These are phyloP conservation scores for Coniochaeta pulveracea DNA, from an alignment of 2,329 filamentous ascomycete genomes.

Conservation along the genomic window DNA sequence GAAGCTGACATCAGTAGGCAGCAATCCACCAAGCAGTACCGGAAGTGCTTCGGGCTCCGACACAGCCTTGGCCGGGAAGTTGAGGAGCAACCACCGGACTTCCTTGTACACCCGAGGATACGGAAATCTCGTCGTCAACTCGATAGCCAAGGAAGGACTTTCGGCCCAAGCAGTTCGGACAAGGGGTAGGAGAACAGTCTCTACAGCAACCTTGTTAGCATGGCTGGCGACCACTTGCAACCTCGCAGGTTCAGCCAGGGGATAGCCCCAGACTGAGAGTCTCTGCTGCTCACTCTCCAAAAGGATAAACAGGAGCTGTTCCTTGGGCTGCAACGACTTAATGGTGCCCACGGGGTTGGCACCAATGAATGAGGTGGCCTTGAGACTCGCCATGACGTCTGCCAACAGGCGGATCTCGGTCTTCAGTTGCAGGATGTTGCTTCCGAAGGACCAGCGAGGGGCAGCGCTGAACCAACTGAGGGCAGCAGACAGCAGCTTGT, in stretches of 20 bases:
- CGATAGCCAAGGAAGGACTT: constrained; percentile 75
- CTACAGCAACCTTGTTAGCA: constrained; percentile 23
- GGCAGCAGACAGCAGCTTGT: constrained; percentile 75
- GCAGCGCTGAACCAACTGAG: constrained; percentile 79
- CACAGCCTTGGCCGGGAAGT: constrained; percentile 73
- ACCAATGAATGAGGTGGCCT: constrained; percentile 50
- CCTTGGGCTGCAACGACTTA: constrained; percentile 63
- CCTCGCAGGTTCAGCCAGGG: constrained; percentile 51
- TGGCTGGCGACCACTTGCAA: constrained; percentile 26
- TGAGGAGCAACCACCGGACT: constrained; percentile 68
- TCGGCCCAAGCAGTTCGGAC: constrained; percentile 80
- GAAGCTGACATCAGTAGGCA: constrained; percentile 69
- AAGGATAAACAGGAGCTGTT: constrained; percentile 70
- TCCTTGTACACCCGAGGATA: constrained; percentile 62
- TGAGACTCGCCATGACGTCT: constrained; percentile 61
- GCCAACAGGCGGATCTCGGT: constrained; percentile 75
- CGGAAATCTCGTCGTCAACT: constrained; percentile 70
- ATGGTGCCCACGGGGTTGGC: constrained; percentile 37
- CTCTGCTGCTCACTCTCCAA: constrained; percentile 77
- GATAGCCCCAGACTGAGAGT: constrained; percentile 81
- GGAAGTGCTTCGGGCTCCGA: constrained; percentile 73
- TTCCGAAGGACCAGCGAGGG: constrained; percentile 89
- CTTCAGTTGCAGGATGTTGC: constrained; percentile 86
- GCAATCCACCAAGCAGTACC: constrained; percentile 62
- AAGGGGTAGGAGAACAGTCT: constrained; percentile 49